Conservation (phyloP, 2,329 filamentous ascomycete genomes). For the Penicillium thymicola region DNA sequence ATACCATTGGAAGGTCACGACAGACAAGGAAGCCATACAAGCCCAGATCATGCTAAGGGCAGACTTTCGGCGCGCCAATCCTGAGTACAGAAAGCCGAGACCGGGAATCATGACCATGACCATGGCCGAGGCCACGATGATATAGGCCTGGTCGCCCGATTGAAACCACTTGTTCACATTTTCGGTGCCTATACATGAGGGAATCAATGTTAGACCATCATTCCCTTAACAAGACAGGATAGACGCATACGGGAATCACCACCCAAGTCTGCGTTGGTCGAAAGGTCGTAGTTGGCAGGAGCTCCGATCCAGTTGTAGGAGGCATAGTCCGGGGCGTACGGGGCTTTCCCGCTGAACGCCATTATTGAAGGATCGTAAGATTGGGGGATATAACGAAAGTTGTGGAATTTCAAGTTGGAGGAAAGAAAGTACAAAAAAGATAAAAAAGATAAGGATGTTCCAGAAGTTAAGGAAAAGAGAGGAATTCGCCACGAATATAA, state of each 20-base stretch:
- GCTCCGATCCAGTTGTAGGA: slow-evolving; percentile 51
- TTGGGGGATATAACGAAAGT: neutral
- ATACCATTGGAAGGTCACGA: slow-evolving; percentile 98
- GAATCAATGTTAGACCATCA: slow-evolving; percentile 6
- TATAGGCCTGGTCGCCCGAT: slow-evolving; percentile 89
- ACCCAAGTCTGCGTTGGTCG: slow-evolving; percentile 60
- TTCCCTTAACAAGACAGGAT: neutral
- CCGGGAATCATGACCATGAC: slow-evolving; percentile 95
- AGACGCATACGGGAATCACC: slow-evolving; percentile 71
- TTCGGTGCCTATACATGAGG: slow-evolving; percentile 63
- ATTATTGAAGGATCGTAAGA: slow-evolving; percentile 16
- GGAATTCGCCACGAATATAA: slow-evolving; percentile 27
- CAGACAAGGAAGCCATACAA: slow-evolving; percentile 86
- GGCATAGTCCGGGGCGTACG: slow-evolving; percentile 44
- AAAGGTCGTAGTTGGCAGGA: slow-evolving; percentile 41
- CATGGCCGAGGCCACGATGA: slow-evolving; percentile 85
- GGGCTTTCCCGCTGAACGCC: slow-evolving; percentile 29
- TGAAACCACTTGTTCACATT: slow-evolving; percentile 97
- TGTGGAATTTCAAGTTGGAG: neutral
- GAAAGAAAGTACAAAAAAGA: neutral
- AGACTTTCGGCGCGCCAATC: slow-evolving; percentile 94
- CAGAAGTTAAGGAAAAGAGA: slow-evolving; percentile 1
- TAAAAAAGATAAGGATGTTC: slow-evolving; percentile 1
- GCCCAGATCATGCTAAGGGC: slow-evolving; percentile 97
- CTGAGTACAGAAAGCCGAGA: slow-evolving; percentile 95